phyloP scores from a whole-genome alignment of 2,329 filamentous ascomycete species.

The Elsinoe australis region DNA sequence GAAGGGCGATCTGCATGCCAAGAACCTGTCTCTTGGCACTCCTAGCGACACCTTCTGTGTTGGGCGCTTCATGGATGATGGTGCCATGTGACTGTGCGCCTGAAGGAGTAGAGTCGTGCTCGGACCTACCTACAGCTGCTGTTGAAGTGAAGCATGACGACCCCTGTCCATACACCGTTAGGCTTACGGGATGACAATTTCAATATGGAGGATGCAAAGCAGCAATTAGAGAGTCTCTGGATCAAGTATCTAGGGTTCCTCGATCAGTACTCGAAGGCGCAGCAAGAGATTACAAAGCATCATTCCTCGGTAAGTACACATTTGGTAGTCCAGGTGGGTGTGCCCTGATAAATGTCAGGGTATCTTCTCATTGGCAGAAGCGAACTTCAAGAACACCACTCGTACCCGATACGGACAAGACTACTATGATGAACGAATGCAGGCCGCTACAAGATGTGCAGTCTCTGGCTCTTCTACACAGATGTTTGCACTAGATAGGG shows the following conservation, averaged over 20 bases:
- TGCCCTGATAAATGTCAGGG: slow-evolving; percentile 29
- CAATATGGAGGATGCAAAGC: slow-evolving; percentile 26
- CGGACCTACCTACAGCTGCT: too few relatives aligned
- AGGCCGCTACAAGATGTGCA: slow-evolving; percentile 38
- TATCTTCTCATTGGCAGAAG: slow-evolving; percentile 55
- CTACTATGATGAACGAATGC: slow-evolving; percentile 67
- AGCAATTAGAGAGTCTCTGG: slow-evolving; percentile 54
- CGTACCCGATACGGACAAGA: slow-evolving; percentile 60
- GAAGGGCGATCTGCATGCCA: background rate
- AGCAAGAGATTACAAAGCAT: slow-evolving; percentile 45
- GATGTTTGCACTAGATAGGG: slow-evolving; percentile 4
- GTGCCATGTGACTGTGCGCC: too few relatives aligned
- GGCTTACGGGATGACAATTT: too few relatives aligned
- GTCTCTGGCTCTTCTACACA: background rate
- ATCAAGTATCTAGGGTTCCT: slow-evolving; percentile 58
- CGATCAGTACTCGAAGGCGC: slow-evolving; percentile 58
- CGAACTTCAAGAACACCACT: slow-evolving; percentile 62
- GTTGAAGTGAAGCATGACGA: too few relatives aligned
- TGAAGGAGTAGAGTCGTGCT: too few relatives aligned
- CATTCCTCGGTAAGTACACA: slow-evolving; percentile 45
- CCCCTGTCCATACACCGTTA: too few relatives aligned
- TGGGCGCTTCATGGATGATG: too few relatives aligned
- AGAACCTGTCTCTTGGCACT: background rate
- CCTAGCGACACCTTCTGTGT: too few relatives aligned
- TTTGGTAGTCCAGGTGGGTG: background rate